A percentile compares a stretch with the other conserved stretches of the same genome.
These are phyloP conservation scores for Psilocybe subaeruginosa DNA, from an alignment of 768 basidiomycete species.

Conservation along the genomic window DNA sequence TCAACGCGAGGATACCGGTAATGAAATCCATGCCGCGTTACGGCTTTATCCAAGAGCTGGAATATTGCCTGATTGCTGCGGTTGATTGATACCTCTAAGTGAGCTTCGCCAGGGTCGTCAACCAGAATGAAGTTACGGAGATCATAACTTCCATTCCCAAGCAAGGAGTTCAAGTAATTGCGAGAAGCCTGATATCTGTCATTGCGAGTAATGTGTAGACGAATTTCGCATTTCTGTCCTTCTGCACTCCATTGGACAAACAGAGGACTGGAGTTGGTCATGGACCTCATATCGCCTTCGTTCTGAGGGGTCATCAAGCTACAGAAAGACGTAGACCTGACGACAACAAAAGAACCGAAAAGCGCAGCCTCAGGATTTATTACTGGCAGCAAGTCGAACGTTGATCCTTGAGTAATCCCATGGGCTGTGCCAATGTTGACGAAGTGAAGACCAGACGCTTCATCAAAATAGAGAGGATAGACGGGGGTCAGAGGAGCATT, in stretches of 20 bases:
- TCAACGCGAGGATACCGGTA: background rate
- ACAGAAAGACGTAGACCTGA: background rate
- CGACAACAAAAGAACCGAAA: background rate
- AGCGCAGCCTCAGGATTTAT: background rate
- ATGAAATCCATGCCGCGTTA: background rate
- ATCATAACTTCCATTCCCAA: background rate
- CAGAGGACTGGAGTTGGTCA: background rate
- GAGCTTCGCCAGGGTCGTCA: background rate
- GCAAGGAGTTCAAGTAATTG: background rate
- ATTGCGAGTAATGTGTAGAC: background rate
- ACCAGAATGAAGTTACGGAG: background rate
- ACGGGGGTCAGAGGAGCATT: background rate
- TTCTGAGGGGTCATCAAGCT: background rate
- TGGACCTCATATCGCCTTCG: background rate
- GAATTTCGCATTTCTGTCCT: background rate
- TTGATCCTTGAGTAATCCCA: background rate
- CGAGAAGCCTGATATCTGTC: background rate
- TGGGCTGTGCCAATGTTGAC: no score
- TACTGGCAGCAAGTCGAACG: background rate
- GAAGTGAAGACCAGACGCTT: no score
- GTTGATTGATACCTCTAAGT: background rate
- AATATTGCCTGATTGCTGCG: background rate
- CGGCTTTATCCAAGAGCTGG: background rate
- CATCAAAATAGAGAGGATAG: background rate
- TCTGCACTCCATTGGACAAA: background rate